These are phyloP conservation scores for Pontederia paniculata DNA, from an alignment of 176 grass and related monocot genomes.

Conservation along the genomic window DNA sequence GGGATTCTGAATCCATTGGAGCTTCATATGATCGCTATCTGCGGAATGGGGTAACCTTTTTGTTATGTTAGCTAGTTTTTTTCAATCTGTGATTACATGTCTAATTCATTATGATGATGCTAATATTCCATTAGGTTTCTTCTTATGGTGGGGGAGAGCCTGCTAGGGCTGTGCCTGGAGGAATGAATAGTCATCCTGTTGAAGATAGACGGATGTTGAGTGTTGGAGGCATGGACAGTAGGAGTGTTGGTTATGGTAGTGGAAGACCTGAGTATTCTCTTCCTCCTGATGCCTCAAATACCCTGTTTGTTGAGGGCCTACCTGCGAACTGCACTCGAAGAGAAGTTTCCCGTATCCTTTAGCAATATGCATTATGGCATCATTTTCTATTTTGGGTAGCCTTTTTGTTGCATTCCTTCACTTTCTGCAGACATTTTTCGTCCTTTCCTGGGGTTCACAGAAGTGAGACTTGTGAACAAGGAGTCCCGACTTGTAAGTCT, in stretches of 20 bases:
- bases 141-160: slow-evolving; percentile 43
- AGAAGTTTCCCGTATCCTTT: slow-evolving; percentile 75
- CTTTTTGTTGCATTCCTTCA: slow-evolving; percentile 11
- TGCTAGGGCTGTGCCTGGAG: slow-evolving; percentile 44
- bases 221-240: slow-evolving; percentile 38
- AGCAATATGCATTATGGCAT: not conserved
- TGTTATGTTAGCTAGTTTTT: not conserved
- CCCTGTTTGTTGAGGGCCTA: slow-evolving; percentile 49
- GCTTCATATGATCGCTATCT: slow-evolving; percentile 61
- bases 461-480: slow-evolving; percentile 58
- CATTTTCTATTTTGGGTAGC: not conserved
- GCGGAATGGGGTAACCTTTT: slow-evolving; percentile 49
- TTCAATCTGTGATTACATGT: slow-evolving; percentile 5
- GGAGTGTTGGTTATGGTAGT: slow-evolving; percentile 46
- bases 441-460: slow-evolving; percentile 48
- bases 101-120: not conserved
- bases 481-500: slow-evolving; percentile 82
- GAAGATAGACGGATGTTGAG: slow-evolving; percentile 58
- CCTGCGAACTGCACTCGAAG: slow-evolving; percentile 32
- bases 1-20: slow-evolving; percentile 58
- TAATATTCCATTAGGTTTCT: slow-evolving; percentile 34
- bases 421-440: slow-evolving; percentile 57
- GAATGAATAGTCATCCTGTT: slow-evolving; percentile 47
- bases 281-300: slow-evolving; percentile 75
- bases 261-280: slow-evolving; percentile 54